Base-by-base conservation (phyloP, 1,139 yeast species). In the Sugiyamaella paludigena region DNA sequence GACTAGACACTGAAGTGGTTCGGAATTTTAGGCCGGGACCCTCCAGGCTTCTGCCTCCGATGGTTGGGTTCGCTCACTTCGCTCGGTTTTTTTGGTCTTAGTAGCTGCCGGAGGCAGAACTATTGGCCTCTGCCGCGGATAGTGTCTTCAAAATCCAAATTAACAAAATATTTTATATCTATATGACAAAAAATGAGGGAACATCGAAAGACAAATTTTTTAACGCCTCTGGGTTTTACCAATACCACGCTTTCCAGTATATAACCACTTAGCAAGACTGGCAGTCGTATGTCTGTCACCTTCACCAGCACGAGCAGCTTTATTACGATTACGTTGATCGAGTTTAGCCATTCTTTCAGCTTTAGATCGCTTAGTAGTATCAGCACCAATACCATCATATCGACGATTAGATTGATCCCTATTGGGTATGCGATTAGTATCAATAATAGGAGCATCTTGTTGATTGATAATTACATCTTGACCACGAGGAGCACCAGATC, bases 181-280 rank as follows among this genome's bases (percentile, higher is more conserved):
- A 19, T 19, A 5, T 19, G 5, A 19, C 24, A 19, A 19, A 19
- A 19, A 19, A 19, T 19, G 24, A 19, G 24, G 5, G 24, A 19
- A 19, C 24, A 19, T 5, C 5, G 24, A 19, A 19, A 19, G 5
- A 19, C 24, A 19, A 19, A 19, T 36, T 43, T 16, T 28, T 62
- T 73, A 81, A 74, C 88, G 82, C 69, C 72, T 55, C 43, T 65
- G 65, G 58, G 87, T 85, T 65, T 84, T 84, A 68, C 96, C 96
- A 67, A 81, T 81, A 76, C 96, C 92, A 75, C 97, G 83, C 79
- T 94, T 92, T 74, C 99, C 99, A 65, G 91, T 75, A 76, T 84
- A 87, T 78, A 92, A 78, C 74, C 92, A 98, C 76, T 89, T 91
- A 56, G 97, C 96, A 74, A 88, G 71, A 57, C 87, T 75, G 50